These are phyloP conservation scores for Pichia californica DNA, from an alignment of 805 yeast species.

Conservation along the genomic window DNA sequence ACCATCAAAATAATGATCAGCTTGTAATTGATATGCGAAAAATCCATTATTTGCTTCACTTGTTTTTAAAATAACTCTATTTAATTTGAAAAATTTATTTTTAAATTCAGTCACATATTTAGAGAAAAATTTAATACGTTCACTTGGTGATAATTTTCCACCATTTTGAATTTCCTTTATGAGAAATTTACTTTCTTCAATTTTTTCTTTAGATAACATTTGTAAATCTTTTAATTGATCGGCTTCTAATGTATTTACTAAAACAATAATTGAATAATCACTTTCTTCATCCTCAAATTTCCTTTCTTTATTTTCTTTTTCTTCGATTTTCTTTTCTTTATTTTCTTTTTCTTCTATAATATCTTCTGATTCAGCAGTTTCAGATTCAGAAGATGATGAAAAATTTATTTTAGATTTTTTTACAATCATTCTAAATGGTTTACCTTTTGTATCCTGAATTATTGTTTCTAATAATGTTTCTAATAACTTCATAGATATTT, in stretches of 20 bases:
- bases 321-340: too few species aligned
- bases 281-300: background rate
- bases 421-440: slow-evolving; percentile 33
- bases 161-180: slow-evolving; percentile 3
- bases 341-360: slow-evolving; percentile 8
- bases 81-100: slow-evolving; percentile 15
- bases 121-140: slow-evolving; percentile 19
- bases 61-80: slow-evolving; percentile 13
- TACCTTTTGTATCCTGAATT: slow-evolving; percentile 24
- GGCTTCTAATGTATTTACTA: slow-evolving; percentile 11
- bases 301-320: too few species aligned
- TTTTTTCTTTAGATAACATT: slow-evolving; percentile 19
- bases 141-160: slow-evolving; percentile 17
- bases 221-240: slow-evolving; percentile 11
- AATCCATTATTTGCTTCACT: slow-evolving; percentile 13
- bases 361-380: background rate
- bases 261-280: slow-evolving; percentile 3
- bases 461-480: slow-evolving; percentile 37
- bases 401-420: slow-evolving; percentile 7
- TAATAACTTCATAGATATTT: slow-evolving; percentile 49
- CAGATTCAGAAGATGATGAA: background rate
- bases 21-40: slow-evolving; percentile 34
- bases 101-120: slow-evolving; percentile 12
- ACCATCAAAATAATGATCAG: slow-evolving; percentile 33
- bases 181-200: slow-evolving; percentile 4